phyloP scores from a whole-genome alignment of 1,284 basidiomycete species.

The Marasmius sp. region DNA sequence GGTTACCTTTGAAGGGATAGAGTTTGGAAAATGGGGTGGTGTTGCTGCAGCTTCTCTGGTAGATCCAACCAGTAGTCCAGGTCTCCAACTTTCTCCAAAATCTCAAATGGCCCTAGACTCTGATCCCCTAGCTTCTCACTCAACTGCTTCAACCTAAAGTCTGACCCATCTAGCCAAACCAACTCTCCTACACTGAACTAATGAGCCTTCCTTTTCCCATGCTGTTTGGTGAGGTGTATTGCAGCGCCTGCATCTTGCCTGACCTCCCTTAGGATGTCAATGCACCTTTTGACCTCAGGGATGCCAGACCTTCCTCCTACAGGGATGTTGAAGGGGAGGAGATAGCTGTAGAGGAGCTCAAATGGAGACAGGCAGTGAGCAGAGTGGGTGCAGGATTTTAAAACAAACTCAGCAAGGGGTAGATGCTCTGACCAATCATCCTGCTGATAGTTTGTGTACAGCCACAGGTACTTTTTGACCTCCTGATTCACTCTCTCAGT shows the following conservation, averaged over 20 bases:
- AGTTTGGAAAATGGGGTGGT: slow-evolving; percentile 40
- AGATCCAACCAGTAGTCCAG: slow-evolving; percentile 30
- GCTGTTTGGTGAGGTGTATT: background rate
- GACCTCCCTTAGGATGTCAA: background rate
- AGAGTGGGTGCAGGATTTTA: background rate
- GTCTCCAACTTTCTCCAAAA: slow-evolving; percentile 24
- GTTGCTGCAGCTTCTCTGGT: slow-evolving; percentile 22
- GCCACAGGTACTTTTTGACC: too few relatives aligned
- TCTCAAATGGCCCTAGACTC: slow-evolving; percentile 33
- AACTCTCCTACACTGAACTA: slow-evolving; percentile 3
- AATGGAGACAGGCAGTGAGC: background rate
- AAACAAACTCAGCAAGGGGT: background rate
- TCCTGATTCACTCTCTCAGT: too few relatives aligned
- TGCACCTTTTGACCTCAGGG: background rate
- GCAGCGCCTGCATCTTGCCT: background rate
- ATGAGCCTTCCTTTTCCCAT: background rate
- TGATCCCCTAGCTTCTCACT: background rate
- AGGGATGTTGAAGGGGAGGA: background rate
- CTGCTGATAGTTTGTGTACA: too few relatives aligned
- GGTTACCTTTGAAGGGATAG: background rate
- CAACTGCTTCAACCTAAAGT: background rate
- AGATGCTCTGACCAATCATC: background rate
- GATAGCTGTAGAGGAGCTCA: background rate
- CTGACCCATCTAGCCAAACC: background rate
- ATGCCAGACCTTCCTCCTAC: background rate